These are phyloP conservation scores for Incumbomyces delicatus DNA, from an alignment of 2,329 filamentous ascomycete genomes.

Conservation along the genomic window DNA sequence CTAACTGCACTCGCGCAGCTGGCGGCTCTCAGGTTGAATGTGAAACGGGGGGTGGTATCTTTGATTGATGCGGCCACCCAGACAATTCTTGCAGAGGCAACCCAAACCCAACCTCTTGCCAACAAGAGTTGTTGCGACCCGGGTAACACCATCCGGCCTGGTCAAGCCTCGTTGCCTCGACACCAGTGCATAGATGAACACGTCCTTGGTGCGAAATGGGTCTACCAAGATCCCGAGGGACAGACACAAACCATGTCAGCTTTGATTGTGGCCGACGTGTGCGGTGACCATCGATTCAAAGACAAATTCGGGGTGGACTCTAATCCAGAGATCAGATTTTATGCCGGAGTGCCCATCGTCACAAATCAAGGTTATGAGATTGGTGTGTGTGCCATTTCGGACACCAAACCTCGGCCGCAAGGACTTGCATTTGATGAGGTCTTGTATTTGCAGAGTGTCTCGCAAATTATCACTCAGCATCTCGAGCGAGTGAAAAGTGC, in stretches of 20 bases:
- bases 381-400: conserved; percentile 51
- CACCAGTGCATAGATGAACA: conserved; percentile 21
- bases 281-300: conserved; percentile 30
- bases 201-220: conserved; percentile 14
- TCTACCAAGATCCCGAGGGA: conserved; percentile 11
- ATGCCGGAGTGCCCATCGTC: conserved; percentile 52
- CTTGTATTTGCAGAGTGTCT: conserved; percentile 48
- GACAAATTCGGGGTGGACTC: conserved; percentile 27
- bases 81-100: conserved; percentile 42
- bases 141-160: conserved; percentile 24
- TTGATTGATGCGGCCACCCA: conserved; percentile 42
- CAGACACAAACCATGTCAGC: conserved; percentile 13
- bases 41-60: conserved; percentile 38
- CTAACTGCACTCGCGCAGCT: conserved; percentile 45
- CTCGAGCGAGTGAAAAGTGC: conserved; percentile 47
- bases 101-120: conserved; percentile 31
- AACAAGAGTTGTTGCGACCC: conserved; percentile 21
- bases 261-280: conserved; percentile 30
- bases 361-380: conserved; percentile 49
- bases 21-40: conserved; percentile 35
- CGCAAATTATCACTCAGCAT: conserved; percentile 49
- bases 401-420: conserved; percentile 43
- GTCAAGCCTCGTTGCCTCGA: conserved; percentile 24
- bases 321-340: conserved; percentile 36
- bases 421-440: conserved; percentile 41